These are phyloP conservation scores for Rauvolfia tetraphylla DNA, from an alignment of 257 asterid genomes.

Conservation along the genomic window DNA sequence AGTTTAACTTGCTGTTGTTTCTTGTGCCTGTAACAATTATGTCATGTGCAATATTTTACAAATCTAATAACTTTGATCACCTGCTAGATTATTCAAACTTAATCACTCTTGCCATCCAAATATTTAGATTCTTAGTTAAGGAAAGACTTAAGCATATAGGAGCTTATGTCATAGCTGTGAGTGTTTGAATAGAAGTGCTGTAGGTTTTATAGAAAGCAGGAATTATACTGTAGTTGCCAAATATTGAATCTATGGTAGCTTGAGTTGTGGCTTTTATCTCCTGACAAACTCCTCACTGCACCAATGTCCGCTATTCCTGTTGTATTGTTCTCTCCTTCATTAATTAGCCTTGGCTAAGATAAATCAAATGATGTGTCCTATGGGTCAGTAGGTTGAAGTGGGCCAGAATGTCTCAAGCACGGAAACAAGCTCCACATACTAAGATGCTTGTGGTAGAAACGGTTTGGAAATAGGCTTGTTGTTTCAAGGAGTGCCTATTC, in stretches of 20 bases:
- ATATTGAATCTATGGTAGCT: neutral
- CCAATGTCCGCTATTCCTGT: neutral
- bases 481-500: neutral
- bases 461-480: neutral
- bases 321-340: neutral
- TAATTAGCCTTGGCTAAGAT: neutral
- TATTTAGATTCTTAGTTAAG: neutral
- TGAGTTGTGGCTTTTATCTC: neutral
- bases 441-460: neutral
- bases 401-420: neutral
- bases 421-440: neutral
- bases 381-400: too few species aligned
- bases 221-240: neutral
- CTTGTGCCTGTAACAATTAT: neutral
- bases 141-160: neutral
- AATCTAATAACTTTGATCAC: neutral
- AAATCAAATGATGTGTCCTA: neutral
- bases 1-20: neutral
- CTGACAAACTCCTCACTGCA: neutral
- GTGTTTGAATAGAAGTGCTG: neutral
- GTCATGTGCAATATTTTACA: neutral
- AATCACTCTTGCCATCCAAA: neutral
- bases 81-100: neutral
- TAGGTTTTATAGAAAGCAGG: neutral
- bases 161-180: neutral